Percentiles rank a stretch among this genome's conserved stretches.
Evolutionary conservation across 2,329 filamentous ascomycete species (phyloP).

Genomic region (Epichloe baconii): DNA sequence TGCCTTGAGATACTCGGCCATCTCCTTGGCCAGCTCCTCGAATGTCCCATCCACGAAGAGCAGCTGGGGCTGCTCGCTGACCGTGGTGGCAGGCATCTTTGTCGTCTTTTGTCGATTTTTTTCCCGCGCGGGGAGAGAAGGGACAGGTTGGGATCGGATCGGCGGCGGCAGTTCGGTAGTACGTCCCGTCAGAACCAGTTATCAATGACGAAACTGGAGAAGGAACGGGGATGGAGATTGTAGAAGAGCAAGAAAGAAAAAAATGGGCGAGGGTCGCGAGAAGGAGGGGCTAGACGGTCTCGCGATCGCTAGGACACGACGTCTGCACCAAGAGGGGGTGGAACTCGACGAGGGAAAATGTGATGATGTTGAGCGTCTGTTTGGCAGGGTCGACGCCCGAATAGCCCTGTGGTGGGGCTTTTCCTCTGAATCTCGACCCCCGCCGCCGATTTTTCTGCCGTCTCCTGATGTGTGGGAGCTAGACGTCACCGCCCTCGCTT

Average conservation of each 20-base stretch:
- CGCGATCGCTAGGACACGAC: slow-evolving; percentile 10
- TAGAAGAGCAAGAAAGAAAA: slow-evolving; percentile 11
- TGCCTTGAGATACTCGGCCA: slow-evolving; percentile 85
- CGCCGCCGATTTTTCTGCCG: slow-evolving; percentile 28
- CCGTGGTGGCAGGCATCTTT: slow-evolving; percentile 20
- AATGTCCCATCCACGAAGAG: slow-evolving; percentile 84
- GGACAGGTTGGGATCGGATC: neutral
- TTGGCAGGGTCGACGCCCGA: slow-evolving; percentile 18
- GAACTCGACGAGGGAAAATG: slow-evolving; percentile 13
- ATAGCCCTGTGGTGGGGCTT: slow-evolving; percentile 27
- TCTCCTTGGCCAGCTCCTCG: slow-evolving; percentile 83
- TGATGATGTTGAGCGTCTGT: slow-evolving; percentile 17
- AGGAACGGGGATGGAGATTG: neutral
- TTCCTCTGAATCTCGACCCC: slow-evolving; percentile 8
- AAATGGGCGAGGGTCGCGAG: slow-evolving; percentile 12
- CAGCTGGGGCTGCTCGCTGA: slow-evolving; percentile 41
- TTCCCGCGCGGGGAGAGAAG: neutral
- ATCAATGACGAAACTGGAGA: too few species aligned
- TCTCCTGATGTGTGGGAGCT: slow-evolving; percentile 24
- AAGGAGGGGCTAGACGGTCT: slow-evolving; percentile 9
- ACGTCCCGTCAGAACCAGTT: too few species aligned
- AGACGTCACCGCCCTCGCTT: slow-evolving; percentile 22
- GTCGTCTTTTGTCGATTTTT: slow-evolving; percentile 2
- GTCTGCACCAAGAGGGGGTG: slow-evolving; percentile 9
- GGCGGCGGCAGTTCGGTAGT: neutral